phyloP scores from a whole-genome alignment of 768 basidiomycete genomes.

The Macrocybe gigantea region DNA sequence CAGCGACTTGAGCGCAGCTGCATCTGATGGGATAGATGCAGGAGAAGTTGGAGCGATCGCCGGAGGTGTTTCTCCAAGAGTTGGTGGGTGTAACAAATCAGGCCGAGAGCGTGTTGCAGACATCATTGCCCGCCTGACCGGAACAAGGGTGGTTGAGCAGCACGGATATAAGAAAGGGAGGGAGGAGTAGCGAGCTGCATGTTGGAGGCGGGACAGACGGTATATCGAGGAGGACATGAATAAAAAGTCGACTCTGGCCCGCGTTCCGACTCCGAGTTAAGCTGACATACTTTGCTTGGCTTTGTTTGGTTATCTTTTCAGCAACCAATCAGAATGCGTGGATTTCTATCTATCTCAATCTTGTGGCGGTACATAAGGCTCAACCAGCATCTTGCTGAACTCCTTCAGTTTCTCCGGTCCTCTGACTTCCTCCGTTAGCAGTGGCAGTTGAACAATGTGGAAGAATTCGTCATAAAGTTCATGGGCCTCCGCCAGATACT shows the following conservation, averaged over 20 bases:
- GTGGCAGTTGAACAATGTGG: slow-evolving; percentile 90
- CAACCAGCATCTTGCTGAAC: slow-evolving; percentile 89
- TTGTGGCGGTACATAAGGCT: slow-evolving; percentile 64
- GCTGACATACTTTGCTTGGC: slow-evolving; percentile 13
- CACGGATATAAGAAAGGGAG: slow-evolving; percentile 26
- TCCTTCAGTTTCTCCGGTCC: slow-evolving; percentile 90
- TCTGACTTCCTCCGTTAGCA: slow-evolving; percentile 95
- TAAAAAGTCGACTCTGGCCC: slow-evolving; percentile 1
- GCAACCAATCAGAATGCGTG: slow-evolving; percentile 12
- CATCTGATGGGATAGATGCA: slow-evolving; percentile 43
- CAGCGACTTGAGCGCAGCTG: slow-evolving; percentile 64
- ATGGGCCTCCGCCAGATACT: slow-evolving; percentile 93
- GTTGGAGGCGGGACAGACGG: slow-evolving; percentile 23
- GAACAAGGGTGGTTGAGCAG: slow-evolving; percentile 25
- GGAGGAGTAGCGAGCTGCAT: slow-evolving; percentile 23
- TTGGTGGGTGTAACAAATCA: slow-evolving; percentile 16
- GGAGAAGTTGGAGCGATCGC: slow-evolving; percentile 41
- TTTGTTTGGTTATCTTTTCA: not conserved
- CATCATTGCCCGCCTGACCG: slow-evolving; percentile 59
- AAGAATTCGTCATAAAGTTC: slow-evolving; percentile 98
- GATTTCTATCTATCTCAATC: slow-evolving; percentile 21
- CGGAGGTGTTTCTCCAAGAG: slow-evolving; percentile 43
- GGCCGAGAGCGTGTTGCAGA: slow-evolving; percentile 46
- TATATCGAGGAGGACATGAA: slow-evolving; percentile 22
- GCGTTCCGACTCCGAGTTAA: not conserved